Conservation (phyloP, 1,284 basidiomycete genomes). For the Tylopilus sp. region DNA sequence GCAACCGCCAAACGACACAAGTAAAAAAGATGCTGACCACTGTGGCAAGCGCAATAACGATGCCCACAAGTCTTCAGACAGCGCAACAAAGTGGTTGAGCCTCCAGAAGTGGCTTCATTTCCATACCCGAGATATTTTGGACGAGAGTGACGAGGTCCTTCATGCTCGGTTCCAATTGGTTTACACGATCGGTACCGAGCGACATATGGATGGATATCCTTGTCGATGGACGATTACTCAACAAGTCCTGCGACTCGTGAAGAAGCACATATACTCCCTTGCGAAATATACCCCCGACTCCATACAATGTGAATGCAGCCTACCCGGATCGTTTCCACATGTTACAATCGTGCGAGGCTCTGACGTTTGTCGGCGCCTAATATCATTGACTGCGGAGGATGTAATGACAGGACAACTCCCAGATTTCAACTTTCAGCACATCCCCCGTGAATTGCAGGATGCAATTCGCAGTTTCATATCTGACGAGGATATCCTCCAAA, state of each 20-base stretch:
- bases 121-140: background rate
- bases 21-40: background rate
- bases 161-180: background rate
- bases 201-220: conserved; percentile 1
- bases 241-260: background rate
- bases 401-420: background rate
- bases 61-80: background rate
- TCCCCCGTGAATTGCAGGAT: background rate
- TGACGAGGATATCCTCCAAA: background rate
- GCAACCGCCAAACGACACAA: background rate
- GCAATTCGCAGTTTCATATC: background rate
- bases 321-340: background rate
- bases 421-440: background rate
- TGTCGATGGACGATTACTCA: conserved; percentile 1
- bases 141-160: conserved; percentile 1
- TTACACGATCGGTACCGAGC: background rate
- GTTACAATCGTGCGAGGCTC: background rate
- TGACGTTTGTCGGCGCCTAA: background rate
- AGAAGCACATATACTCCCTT: background rate
- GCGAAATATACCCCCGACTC: background rate
- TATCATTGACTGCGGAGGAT: background rate
- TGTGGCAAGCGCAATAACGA: background rate
- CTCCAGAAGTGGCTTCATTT: background rate
- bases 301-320: background rate
- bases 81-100: background rate